Percentiles rank a stretch among this genome's conserved stretches.
These are phyloP conservation scores for Cladosporium sp. DNA, from an alignment of 2,329 filamentous ascomycete genomes.

Conservation along the genomic window DNA sequence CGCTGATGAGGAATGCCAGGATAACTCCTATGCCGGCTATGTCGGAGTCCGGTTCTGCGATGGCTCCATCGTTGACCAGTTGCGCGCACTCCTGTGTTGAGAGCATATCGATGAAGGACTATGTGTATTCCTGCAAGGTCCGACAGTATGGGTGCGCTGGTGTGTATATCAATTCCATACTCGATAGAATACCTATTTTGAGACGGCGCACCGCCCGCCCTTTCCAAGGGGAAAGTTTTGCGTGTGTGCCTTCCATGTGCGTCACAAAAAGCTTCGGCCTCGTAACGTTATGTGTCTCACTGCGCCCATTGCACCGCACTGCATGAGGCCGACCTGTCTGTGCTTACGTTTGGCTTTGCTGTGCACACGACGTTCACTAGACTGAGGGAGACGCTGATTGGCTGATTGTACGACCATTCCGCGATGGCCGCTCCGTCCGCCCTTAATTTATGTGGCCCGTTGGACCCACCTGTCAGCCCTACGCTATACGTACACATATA, in stretches of 20 bases:
- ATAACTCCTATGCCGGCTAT: conserved; percentile 31
- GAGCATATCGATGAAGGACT: background rate
- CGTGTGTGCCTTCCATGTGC: background rate
- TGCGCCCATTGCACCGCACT: background rate
- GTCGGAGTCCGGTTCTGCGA: conserved; percentile 25
- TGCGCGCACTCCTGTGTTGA: background rate
- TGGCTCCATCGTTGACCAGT: conserved; percentile 6
- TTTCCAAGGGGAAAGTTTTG: background rate
- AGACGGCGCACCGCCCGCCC: background rate
- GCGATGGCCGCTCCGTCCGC: background rate
- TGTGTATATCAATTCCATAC: background rate
- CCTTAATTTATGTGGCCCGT: background rate
- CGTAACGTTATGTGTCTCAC: conserved; percentile 1
- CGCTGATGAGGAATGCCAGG: conserved; percentile 29
- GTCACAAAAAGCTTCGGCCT: background rate
- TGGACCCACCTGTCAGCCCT: conserved; percentile 4
- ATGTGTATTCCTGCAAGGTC: background rate
- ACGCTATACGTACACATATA: conserved; percentile 6
- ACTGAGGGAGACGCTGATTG: background rate
- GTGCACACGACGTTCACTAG: background rate
- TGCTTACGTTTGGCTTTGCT: background rate
- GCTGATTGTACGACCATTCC: background rate
- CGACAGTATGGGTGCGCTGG: background rate
- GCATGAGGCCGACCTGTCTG: background rate
- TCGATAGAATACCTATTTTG: background rate